These are phyloP conservation scores for Paramyrothecium sp. DNA, from an alignment of 2,329 filamentous ascomycete genomes.

Conservation along the genomic window DNA sequence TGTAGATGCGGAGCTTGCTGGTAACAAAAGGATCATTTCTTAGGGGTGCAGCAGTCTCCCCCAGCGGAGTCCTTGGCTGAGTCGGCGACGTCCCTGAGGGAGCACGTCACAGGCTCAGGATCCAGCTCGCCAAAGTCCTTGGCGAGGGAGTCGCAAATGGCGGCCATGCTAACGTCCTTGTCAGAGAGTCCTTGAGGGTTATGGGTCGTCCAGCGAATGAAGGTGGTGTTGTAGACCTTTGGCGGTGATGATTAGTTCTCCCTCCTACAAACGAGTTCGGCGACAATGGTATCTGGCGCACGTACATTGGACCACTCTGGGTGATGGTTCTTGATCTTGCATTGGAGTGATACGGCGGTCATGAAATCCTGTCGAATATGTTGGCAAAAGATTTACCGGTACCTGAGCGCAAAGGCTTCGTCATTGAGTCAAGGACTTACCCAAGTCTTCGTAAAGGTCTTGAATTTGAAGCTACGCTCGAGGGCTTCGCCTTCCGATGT, in stretches of 20 bases:
- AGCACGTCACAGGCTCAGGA: slow-evolving; percentile 28
- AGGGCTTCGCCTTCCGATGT: slow-evolving; percentile 50
- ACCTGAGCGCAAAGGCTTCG: background rate
- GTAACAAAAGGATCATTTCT: slow-evolving; percentile 21
- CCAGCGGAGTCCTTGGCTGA: slow-evolving; percentile 43
- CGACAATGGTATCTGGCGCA: slow-evolving; percentile 4
- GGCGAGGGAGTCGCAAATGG: slow-evolving; percentile 60
- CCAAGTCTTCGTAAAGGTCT: slow-evolving; percentile 66
- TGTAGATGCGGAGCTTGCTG: too few relatives aligned
- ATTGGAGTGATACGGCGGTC: slow-evolving; percentile 67
- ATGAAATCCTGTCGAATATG: slow-evolving; percentile 61
- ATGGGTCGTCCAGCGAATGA: slow-evolving; percentile 74
- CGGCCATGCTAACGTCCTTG: slow-evolving; percentile 62
- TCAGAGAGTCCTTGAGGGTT: slow-evolving; percentile 62
- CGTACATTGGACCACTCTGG: slow-evolving; percentile 74
- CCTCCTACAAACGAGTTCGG: background rate
- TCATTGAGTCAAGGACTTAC: slow-evolving; percentile 35
- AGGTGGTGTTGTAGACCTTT: slow-evolving; percentile 69
- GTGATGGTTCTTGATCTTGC: slow-evolving; percentile 68
- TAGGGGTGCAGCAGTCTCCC: slow-evolving; percentile 55
- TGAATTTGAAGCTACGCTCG: slow-evolving; percentile 62
- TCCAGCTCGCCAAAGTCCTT: slow-evolving; percentile 53
- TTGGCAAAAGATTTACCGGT: background rate
- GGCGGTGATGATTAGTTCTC: slow-evolving; percentile 2
- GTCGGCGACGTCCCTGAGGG: slow-evolving; percentile 44